Base-by-base conservation (phyloP, 495 filamentous ascomycete genomes). In the Annulohypoxylon stygium region DNA sequence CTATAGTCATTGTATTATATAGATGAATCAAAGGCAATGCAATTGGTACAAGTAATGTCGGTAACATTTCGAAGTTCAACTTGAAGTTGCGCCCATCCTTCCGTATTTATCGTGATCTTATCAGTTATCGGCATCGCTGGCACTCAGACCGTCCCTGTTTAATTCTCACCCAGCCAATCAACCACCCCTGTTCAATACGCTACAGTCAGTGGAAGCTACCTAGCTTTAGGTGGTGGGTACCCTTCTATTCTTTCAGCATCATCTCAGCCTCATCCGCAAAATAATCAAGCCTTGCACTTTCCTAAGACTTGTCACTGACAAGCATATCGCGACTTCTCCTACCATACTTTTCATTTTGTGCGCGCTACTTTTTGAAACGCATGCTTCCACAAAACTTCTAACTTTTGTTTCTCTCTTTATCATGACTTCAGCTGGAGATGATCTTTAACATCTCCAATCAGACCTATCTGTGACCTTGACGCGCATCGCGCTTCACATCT, bases 231-330 rank as follows among this genome's bases (percentile, higher is more conserved):
- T 18, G 23, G 11, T 39, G 26, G 53, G 34, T 53, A 36, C 48
- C 14, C 37, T 61, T 36, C 45, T 9, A 26, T 20, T 48, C 30
- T 71, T 60, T 64, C 47, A 34, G 7, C 30, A 16, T 55, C 20
- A 55, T 61, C 55, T 73, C 70, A 73, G 70, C 70, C 70, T 73
- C 70, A 68, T 68, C 64, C 45, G 11, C 20, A 11, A 54, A 48
- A 37, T 26, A 51, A 43, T 18, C 33, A 62, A 65, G 61, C 68
- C 69, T 67, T 43, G 57, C 48, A 67, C 36, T 33, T 67, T 64
- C 37, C n/a, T 50, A 57, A 47, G 8, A 58, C 23, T 51, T 51
- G 41, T 58, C 64, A 63, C 61, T 50, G 48, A 25, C 23, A 25
- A 53, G 14, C 36, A 11, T 50, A 45, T n/a, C 39, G 18, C n/a